phyloP scores from a whole-genome alignment of 2,329 filamentous ascomycete genomes.

The Colletotrichum salicis region DNA sequence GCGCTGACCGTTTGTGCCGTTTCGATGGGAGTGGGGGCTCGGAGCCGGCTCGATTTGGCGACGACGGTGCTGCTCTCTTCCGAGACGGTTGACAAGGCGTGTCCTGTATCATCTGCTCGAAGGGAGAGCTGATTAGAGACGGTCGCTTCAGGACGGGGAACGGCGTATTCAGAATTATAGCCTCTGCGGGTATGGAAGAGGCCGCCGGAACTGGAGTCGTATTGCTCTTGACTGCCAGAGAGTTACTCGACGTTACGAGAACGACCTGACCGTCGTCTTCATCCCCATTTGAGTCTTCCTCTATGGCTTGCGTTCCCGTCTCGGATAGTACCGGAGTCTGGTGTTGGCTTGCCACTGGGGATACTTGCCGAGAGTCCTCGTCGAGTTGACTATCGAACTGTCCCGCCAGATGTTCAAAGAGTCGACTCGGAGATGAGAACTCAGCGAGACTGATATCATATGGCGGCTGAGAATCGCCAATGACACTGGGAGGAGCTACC shows the following conservation, averaged over 20 bases:
- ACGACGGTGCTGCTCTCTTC: constrained; percentile 20
- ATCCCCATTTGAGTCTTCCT: constrained; percentile 1
- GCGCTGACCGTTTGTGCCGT: constrained; percentile 36
- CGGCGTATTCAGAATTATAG: constrained; percentile 24
- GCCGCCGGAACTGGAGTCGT: background rate
- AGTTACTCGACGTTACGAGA: constrained; percentile 49
- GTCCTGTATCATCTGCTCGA: constrained; percentile 26
- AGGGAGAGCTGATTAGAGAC: background rate
- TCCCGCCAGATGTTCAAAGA: constrained; percentile 55
- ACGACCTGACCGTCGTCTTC: constrained; percentile 38
- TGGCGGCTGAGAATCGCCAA: constrained; percentile 65
- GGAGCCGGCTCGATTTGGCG: constrained; percentile 42
- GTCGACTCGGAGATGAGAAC: constrained; percentile 60
- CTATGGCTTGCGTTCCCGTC: background rate
- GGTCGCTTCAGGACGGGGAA: constrained; percentile 23
- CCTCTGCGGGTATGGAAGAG: constrained; percentile 35
- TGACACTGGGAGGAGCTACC: constrained; percentile 57
- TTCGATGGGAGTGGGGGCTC: constrained; percentile 46
- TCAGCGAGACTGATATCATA: constrained; percentile 44
- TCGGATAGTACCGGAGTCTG: no score
- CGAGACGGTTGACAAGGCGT: constrained; percentile 17
- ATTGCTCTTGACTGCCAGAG: constrained; percentile 35
- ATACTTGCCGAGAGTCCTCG: background rate
- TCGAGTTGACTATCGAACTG: constrained; percentile 17
- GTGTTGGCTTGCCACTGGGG: background rate